Base-by-base conservation (phyloP, 805 yeast genomes). In the Pichia paraexigua region DNA sequence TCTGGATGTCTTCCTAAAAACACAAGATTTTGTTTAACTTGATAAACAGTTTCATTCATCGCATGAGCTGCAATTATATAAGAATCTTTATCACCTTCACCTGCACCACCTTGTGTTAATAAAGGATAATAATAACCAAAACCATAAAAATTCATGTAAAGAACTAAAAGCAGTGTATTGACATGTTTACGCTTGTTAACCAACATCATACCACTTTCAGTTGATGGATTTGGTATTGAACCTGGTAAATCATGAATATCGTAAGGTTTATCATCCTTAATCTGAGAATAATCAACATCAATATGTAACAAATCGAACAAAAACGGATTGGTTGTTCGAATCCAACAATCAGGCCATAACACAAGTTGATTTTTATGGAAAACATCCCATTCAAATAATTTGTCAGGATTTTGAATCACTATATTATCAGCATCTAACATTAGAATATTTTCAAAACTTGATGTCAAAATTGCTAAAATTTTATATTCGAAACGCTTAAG, bases 1-100 rank as follows among this genome's bases (percentile, higher is more conserved):
- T 63, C 58, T 10, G 70, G 71, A 41, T 67, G 64, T 53, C 76
- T 68, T 48, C 86, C 82, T 52, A 81, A 58, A 20, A 83, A 84
- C 43, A 72, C 66, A 58, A 81, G 70, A 54, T 69, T 69, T 56
- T 72, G 76, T 46, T 75, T 70, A 10, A 81, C 83, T 63, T 83
- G 90, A 51, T 65, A 62, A 17, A 57, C 56, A 1, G 62, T 60
- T 41, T 53, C 45, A 2, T 49, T 40, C 5, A 62, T 44, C 3
- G 65, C 80, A 55, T 71, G 72, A 0, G 90, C 88, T 2, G 87
- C 90, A 11, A 85, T 82, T 25, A 82, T 75, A 55, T 82, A 84
- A 0, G 91, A 83, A 62, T 85, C 91, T 63, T 85, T 85, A 60
- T 85, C 91, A 50, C 91, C 91, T 69, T 84, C 86, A 39, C 91